These are phyloP conservation scores for Neopestalotiopsis clavispora DNA, from an alignment of 2,329 filamentous ascomycete genomes.

Conservation along the genomic window DNA sequence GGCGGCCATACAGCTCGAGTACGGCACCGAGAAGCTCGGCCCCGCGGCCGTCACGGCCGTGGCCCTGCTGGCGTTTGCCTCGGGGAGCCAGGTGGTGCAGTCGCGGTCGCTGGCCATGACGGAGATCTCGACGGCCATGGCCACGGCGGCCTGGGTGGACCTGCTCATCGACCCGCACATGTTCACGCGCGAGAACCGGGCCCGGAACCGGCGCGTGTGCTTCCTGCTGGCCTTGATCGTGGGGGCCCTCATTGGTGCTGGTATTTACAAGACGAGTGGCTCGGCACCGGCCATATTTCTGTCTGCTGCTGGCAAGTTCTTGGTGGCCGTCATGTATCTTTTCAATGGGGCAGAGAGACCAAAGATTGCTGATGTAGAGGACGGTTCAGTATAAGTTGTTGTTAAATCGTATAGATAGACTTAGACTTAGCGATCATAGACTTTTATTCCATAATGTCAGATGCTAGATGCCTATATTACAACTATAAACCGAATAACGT, in stretches of 20 bases:
- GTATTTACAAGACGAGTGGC: slow-evolving; percentile 48
- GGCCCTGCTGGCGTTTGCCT: slow-evolving; percentile 57
- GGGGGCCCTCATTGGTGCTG: slow-evolving; percentile 57
- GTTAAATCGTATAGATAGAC: not conserved
- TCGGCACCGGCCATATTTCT: slow-evolving; percentile 49
- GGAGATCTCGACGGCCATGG: slow-evolving; percentile 69
- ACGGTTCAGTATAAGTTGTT: not conserved
- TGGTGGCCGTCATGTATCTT: slow-evolving; percentile 50
- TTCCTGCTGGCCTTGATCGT: slow-evolving; percentile 54
- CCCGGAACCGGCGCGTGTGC: slow-evolving; percentile 52
- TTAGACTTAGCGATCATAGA: not conserved
- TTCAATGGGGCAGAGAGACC: slow-evolving; percentile 44
- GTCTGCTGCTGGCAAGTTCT: slow-evolving; percentile 49
- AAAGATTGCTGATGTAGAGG: slow-evolving; percentile 24
- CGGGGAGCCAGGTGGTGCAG: slow-evolving; percentile 64
- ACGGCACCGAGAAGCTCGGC: slow-evolving; percentile 42
- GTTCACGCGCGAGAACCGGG: slow-evolving; percentile 50
- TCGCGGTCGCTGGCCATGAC: slow-evolving; percentile 58
- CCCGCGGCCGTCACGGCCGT: slow-evolving; percentile 49
- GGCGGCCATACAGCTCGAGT: slow-evolving; percentile 50
- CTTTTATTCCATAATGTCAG: too few species aligned
- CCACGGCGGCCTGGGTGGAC: slow-evolving; percentile 67
- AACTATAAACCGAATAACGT: too few species aligned
- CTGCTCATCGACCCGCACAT: slow-evolving; percentile 59
- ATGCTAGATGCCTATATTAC: too few species aligned